phyloP scores from a whole-genome alignment of 768 basidiomycete species.

The Hygrocybe coccinea region DNA sequence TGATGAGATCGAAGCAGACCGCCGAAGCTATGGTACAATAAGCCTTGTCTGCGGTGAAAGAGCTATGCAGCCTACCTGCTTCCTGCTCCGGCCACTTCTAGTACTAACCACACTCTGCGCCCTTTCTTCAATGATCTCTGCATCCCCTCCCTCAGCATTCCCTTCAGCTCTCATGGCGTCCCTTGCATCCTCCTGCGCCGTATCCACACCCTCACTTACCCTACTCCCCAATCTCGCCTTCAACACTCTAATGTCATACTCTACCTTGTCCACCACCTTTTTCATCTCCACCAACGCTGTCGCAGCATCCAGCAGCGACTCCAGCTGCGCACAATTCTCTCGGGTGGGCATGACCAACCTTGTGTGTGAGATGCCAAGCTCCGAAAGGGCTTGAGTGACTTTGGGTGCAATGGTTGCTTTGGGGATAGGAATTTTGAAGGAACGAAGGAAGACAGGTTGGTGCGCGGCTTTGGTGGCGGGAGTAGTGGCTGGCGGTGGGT shows the following conservation, averaged over 20 bases:
- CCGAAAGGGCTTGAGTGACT: slow-evolving; percentile 68
- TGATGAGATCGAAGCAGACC: slow-evolving; percentile 72
- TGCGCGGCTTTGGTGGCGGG: slow-evolving; percentile 73
- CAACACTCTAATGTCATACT: slow-evolving; percentile 75
- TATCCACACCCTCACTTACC: slow-evolving; percentile 41
- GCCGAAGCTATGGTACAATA: slow-evolving; percentile 38
- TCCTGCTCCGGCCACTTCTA: slow-evolving; percentile 52
- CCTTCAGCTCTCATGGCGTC: slow-evolving; percentile 33
- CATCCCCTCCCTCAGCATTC: slow-evolving; percentile 38
- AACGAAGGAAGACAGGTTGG: slow-evolving; percentile 77
- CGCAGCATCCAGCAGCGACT: slow-evolving; percentile 68
- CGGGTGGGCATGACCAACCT: slow-evolving; percentile 93
- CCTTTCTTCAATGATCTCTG: slow-evolving; percentile 46
- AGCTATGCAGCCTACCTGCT: slow-evolving; percentile 42
- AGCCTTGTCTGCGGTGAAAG: background rate
- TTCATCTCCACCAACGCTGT: slow-evolving; percentile 82
- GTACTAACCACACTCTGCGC: slow-evolving; percentile 63
- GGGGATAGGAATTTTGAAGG: slow-evolving; percentile 76
- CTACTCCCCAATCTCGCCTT: slow-evolving; percentile 56
- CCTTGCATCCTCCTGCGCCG: slow-evolving; percentile 25
- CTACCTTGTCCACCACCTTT: slow-evolving; percentile 77
- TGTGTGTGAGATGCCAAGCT: slow-evolving; percentile 66
- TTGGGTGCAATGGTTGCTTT: slow-evolving; percentile 72
- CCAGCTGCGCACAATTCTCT: slow-evolving; percentile 69
- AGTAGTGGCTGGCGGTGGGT: slow-evolving; percentile 42